A percentile compares a stretch with the other conserved stretches of the same genome.
Conservation (phyloP, 257 asterid genomes). For the Cordia subcordata region DNA sequence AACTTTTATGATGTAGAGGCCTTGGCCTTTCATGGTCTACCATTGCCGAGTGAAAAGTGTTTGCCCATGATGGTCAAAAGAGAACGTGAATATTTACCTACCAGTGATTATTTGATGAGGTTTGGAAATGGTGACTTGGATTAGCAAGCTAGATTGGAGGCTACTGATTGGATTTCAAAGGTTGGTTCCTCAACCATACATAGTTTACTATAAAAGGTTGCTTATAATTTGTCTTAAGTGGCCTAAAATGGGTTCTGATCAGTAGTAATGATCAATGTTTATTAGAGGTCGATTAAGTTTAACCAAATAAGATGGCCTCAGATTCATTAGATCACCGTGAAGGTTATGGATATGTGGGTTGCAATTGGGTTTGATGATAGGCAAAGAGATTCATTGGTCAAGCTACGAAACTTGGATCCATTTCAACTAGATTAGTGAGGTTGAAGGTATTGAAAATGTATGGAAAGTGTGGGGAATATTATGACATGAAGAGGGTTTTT, state of each 20-base stretch:
- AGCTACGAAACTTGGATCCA: too few relatives aligned
- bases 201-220: conserved; percentile 2
- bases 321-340: too few relatives aligned
- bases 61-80: conserved; percentile 29
- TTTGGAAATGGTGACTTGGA: conserved; percentile 40
- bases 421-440: too few relatives aligned
- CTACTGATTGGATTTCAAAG: conserved; percentile 41
- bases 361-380: too few relatives aligned
- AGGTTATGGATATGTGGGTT: too few relatives aligned
- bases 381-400: too few relatives aligned
- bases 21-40: conserved; percentile 19
- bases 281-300: not conserved
- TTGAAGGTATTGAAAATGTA: too few relatives aligned
- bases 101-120: conserved; percentile 32
- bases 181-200: conserved; percentile 21
- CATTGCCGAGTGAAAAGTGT: conserved; percentile 33
- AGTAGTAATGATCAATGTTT: not conserved
- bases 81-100: conserved; percentile 37
- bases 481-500: too few relatives aligned
- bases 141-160: conserved; percentile 27
- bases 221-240: not conserved
- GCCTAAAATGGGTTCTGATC: not conserved
- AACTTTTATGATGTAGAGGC: conserved; percentile 19
- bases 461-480: too few relatives aligned
- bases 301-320: not conserved